Evolutionary conservation across 306 rosid species (phyloP).

Genomic region (Quercus berberidifolia): DNA sequence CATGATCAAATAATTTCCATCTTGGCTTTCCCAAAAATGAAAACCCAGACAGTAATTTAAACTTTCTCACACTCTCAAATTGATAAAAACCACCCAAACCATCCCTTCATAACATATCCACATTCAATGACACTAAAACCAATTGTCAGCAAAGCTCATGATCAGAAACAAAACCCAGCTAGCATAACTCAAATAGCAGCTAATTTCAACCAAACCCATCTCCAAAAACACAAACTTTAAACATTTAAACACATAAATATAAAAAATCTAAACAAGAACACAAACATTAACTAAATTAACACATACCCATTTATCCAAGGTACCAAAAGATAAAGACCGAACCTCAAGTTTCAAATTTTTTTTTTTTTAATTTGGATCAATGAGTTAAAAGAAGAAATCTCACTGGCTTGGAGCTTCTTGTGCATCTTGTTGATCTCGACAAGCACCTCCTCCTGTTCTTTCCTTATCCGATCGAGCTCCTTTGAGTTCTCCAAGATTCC

Average conservation of each 20-base stretch:
- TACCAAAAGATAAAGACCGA: background rate
- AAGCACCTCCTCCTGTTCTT: slow-evolving; percentile 72
- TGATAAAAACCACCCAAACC: background rate
- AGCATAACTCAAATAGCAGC: slow-evolving; percentile 3
- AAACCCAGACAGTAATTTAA: background rate
- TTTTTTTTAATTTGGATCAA: background rate
- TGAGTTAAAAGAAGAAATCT: slow-evolving; percentile 2
- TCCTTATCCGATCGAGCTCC: slow-evolving; percentile 91
- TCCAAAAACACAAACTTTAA: background rate
- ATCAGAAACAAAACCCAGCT: background rate
- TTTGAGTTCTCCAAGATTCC: slow-evolving; percentile 70
- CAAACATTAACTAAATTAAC: background rate
- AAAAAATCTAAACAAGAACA: slow-evolving; percentile 3
- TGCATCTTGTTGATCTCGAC: slow-evolving; percentile 86
- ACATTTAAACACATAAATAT: background rate
- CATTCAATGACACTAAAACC: background rate
- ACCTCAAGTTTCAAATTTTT: background rate
- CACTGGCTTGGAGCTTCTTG: slow-evolving; percentile 81
- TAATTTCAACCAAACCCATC: background rate
- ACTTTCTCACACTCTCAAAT: background rate
- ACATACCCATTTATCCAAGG: background rate
- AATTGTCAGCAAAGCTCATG: background rate
- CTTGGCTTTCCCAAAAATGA: background rate
- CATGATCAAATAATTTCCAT: background rate
- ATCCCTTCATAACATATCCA: background rate